These are phyloP conservation scores for Lentinula edodes DNA, from an alignment of 768 basidiomycete species.

Conservation along the genomic window DNA sequence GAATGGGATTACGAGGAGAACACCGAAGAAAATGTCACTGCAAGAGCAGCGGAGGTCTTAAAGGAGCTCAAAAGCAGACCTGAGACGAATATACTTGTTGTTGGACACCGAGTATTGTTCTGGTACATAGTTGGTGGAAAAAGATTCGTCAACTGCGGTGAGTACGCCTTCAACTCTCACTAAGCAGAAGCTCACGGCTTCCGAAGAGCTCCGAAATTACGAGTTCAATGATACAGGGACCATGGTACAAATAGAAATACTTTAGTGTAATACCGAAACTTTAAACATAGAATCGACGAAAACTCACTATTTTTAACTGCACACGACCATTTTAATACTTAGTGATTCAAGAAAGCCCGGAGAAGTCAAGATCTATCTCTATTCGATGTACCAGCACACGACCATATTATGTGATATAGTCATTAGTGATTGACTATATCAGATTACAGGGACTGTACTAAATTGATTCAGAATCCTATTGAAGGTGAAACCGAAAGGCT, in stretches of 20 bases:
- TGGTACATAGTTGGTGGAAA: constrained; percentile 10
- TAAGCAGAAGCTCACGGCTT: not conserved
- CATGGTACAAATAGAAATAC: not conserved
- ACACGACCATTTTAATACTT: too few relatives aligned
- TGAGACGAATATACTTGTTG: constrained; percentile 11
- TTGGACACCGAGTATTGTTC: constrained; percentile 14
- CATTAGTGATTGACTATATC: too few relatives aligned
- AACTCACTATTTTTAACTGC: too few relatives aligned
- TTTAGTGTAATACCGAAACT: not conserved
- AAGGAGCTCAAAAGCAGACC: constrained; percentile 4
- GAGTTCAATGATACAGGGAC: not conserved
- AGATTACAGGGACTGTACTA: too few relatives aligned
- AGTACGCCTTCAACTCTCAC: not conserved
- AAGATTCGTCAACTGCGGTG: constrained; percentile 12
- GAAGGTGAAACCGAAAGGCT: too few relatives aligned
- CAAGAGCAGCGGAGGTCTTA: constrained; percentile 8
- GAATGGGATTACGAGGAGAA: constrained; percentile 15
- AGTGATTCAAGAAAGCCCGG: too few relatives aligned
- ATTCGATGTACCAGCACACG: not conserved
- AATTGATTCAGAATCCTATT: too few relatives aligned
- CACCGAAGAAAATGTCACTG: constrained; percentile 7
- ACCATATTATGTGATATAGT: not conserved
- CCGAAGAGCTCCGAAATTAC: not conserved
- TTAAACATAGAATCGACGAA: too few relatives aligned
- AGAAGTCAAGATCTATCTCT: too few relatives aligned